Conservation (phyloP, 495 filamentous ascomycete species). For the Tuber magnatum region DNA sequence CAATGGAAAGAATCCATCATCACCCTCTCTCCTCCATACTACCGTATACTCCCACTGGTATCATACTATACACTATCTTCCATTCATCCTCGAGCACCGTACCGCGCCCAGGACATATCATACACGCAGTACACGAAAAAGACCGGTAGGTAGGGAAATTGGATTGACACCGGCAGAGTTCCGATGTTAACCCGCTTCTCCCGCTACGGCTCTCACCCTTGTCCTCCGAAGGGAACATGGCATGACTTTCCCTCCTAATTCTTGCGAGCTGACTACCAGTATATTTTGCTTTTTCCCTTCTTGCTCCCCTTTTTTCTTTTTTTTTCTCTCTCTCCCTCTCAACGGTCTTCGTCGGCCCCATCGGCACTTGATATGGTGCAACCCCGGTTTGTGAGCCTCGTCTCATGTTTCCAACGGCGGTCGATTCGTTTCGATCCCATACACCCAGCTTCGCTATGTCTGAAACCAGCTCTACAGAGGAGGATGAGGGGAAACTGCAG, state of each 20-base stretch:
- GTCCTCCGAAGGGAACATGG: background rate
- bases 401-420: background rate
- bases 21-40: background rate
- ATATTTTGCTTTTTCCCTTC: background rate
- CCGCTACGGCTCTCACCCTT: background rate
- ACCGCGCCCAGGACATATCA: background rate
- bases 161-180: background rate
- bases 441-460: background rate
- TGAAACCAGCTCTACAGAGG: background rate
- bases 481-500: constrained; percentile 1
- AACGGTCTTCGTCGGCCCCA: constrained; percentile 3
- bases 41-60: background rate
- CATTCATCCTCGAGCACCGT: background rate
- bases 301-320: background rate
- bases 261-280: background rate
- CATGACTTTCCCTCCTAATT: background rate
- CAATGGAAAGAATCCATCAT: background rate
- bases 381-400: background rate
- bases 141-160: constrained; percentile 1
- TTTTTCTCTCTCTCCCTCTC: background rate
- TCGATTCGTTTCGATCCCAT: constrained; percentile 1
- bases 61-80: background rate
- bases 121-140: background rate
- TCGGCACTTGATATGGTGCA: background rate
- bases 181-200: constrained; percentile 1